A percentile compares a stretch with the other conserved stretches of the same genome.
Conservation (phyloP, 2,329 filamentous ascomycete genomes). For the Chaetomium sp. region DNA sequence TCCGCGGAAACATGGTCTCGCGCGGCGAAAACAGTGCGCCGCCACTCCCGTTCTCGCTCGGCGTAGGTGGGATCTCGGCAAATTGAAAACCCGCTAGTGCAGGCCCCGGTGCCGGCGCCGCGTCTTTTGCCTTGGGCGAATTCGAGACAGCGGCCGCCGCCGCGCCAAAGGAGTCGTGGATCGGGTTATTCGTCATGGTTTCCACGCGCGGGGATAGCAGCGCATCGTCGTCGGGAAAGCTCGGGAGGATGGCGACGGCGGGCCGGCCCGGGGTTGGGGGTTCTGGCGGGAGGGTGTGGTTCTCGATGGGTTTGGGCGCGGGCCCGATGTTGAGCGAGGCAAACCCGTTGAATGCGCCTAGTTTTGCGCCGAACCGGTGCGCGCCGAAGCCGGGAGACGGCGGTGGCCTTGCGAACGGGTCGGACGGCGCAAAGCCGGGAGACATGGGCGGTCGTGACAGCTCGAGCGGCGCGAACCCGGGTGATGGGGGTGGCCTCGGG, state of each 20-base stretch:
- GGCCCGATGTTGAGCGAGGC: slow-evolving; percentile 22
- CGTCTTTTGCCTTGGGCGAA: too few relatives aligned
- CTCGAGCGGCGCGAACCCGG: slow-evolving; percentile 10
- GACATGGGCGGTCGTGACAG: slow-evolving; percentile 18
- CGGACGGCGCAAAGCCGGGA: slow-evolving; percentile 2
- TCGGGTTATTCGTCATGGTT: slow-evolving; percentile 64
- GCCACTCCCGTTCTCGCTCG: slow-evolving; percentile 30
- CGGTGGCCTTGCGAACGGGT: slow-evolving; percentile 27
- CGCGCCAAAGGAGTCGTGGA: slow-evolving; percentile 43
- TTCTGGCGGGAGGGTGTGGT: neutral
- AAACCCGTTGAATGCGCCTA: slow-evolving; percentile 22
- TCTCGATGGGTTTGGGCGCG: slow-evolving; percentile 7
- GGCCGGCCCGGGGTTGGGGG: slow-evolving; percentile 29
- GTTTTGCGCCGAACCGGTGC: slow-evolving; percentile 31
- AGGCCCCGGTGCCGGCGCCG: too few relatives aligned
- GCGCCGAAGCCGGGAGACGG: slow-evolving; percentile 24
- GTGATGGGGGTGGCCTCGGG: slow-evolving; percentile 6
- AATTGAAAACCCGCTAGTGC: slow-evolving; percentile 43
- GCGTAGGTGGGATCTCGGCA: slow-evolving; percentile 46
- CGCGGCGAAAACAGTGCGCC: slow-evolving; percentile 47
- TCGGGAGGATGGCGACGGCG: slow-evolving; percentile 29
- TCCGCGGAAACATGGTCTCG: slow-evolving; percentile 46
- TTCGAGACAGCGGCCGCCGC: too few relatives aligned
- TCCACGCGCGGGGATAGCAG: slow-evolving; percentile 66
- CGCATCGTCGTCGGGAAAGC: slow-evolving; percentile 42